Evolutionary conservation across 768 basidiomycete species (phyloP).

Genomic region (Boletus rufocinnamomeus): DNA sequence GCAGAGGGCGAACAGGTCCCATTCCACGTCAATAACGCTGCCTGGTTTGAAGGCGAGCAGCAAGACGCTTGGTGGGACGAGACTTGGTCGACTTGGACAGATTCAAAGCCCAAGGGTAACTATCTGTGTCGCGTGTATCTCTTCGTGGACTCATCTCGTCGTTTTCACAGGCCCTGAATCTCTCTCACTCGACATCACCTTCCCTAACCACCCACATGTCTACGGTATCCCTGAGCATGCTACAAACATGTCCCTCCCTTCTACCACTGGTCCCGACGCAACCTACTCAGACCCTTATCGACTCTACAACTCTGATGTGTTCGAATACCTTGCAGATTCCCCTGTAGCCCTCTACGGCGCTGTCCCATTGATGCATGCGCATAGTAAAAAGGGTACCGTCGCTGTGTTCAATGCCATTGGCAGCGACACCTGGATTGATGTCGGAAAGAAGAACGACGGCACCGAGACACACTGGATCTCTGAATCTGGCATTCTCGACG

Average conservation of each 20-base stretch:
- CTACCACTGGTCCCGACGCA: slow-evolving; percentile 78
- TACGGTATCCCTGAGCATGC: slow-evolving; percentile 98
- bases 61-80: slow-evolving; percentile 93
- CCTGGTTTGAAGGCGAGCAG: slow-evolving; percentile 88
- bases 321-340: slow-evolving; percentile 87
- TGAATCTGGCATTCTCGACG: slow-evolving; percentile 93
- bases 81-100: slow-evolving; percentile 81
- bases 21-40: slow-evolving; percentile 51
- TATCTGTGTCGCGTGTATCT: not conserved
- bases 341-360: slow-evolving; percentile 86
- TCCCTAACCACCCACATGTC: slow-evolving; percentile 88
- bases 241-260: slow-evolving; percentile 83
- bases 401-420: slow-evolving; percentile 85
- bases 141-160: slow-evolving; percentile 3
- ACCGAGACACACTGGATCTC: slow-evolving; percentile 96
- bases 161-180: slow-evolving; percentile 85
- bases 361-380: slow-evolving; percentile 92
- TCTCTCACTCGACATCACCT: slow-evolving; percentile 87
- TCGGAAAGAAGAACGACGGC: slow-evolving; percentile 57
- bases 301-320: slow-evolving; percentile 93
- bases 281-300: slow-evolving; percentile 90
- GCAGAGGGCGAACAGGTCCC: slow-evolving; percentile 53
- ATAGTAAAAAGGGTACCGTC: slow-evolving; percentile 83
- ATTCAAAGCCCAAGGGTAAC: slow-evolving; percentile 93
- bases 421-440: slow-evolving; percentile 95